Evolutionary conservation across 2,329 filamentous ascomycete species (phyloP), one percentile per base, ranked within the genome.

Genomic region (Neodidymelliopsis sp.): DNA sequence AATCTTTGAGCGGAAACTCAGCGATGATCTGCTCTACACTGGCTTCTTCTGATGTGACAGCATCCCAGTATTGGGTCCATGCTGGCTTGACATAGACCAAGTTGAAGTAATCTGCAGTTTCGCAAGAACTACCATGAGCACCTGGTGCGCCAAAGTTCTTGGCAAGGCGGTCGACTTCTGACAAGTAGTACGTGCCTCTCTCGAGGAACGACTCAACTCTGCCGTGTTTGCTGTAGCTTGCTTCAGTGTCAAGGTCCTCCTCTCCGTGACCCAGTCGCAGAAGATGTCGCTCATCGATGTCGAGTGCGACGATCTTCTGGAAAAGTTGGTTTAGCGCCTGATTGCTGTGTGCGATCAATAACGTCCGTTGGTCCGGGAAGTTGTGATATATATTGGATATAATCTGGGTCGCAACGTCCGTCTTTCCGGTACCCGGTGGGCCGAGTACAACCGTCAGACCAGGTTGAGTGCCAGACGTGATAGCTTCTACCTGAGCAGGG

Each of bases 331-430:
- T 99, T 8, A 99, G 79, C 2, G 94, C 95, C 72, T 99, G 95
- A 68, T 99, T 99, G 74, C 93, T 97, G 72, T 99, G 94, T 4
- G 94, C 94, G 56, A 99, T 85, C 29, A 99, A 84, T 13, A 99
- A 78, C 0, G 94, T 99, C 62, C 91, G 88, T 72, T 99, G 91
- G 56, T 87, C 81, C 6, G 94, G 92, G 70, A 97, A 99, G 74
- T 97, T 96, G 78, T 97, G 93, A 69, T 99, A 99, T 62, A 99
- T 89, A 72, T 97, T 97, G 77, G 90, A 97, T 75, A 99, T 99
- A 70, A 97, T 95, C 73, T 99, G 94, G 4, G 93, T 97, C 36
- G 91, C 92, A 42, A 99, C 94, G 74, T 99, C 94, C n/a, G 94
- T 99, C 78, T 99, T 99, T 55, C 95, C 94, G 6, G 94, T 99